Base-by-base conservation (phyloP, 2,329 filamentous ascomycete genomes). In the Dactylellina drechsleri region DNA sequence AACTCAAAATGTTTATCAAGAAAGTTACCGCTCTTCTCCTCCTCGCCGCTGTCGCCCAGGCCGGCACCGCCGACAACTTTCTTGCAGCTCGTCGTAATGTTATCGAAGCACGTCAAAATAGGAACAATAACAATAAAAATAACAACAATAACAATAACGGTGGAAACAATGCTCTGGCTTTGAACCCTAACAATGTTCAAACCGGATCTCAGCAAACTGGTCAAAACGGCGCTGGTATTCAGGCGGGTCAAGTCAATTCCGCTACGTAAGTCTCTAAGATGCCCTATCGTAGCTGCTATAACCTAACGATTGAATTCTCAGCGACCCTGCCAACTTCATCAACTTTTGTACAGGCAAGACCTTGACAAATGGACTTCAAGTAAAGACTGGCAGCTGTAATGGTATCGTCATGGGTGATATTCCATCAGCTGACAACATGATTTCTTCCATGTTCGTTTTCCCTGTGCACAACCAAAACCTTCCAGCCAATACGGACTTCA, bases 351-450 rank as follows among this genome's bases (percentile, higher is more conserved):
- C 82, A 4, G 85, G 85, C 74, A 84, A 85, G 79, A 84, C 83
- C 2, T 78, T 86, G 66, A 88, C 86, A 75, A 87, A 88, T 77
- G 87, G 86, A 76, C 81, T 82, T 4, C 86, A 88, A 77, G 80
- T 83, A 76, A 80, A 82, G 45, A 79, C 75, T 0, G 86, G 86
- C 8, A 87, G 86, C 52, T 88, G 87, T 81, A 88, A 87, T 79
- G 84, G 85, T 72, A 85, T 87, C 66, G 85, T 84, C n/a, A 87
- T 87, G 85, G 86, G 86, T 76, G 83, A 85, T 53, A 85, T 88
- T 66, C 86, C 86, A 7, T 81, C 83, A 7, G 79, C 81, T 16
- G 78, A 78, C 66, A 83, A 85, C 77, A 88, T 88, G 86, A 81
- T 87, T 59, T 86, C 86, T n/a, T 81, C 85, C 31, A 83, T 87